Evolutionary conservation across 2,329 filamentous ascomycete species (phyloP).

Genomic region (Fusarium sp.): DNA sequence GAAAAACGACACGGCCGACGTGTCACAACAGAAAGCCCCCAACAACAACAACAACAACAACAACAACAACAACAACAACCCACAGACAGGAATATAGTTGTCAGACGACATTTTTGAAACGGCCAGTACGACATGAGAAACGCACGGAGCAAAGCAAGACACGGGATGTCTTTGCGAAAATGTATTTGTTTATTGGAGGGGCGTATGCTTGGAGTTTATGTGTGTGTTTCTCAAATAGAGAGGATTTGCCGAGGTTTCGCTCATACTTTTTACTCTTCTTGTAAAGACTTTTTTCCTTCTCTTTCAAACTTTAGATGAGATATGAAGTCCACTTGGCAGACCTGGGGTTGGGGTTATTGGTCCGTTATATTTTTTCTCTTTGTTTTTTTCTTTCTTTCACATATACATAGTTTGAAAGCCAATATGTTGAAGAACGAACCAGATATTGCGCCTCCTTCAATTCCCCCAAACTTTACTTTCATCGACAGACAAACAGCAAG

Average conservation of each 20-base stretch:
- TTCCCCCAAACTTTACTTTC: background rate
- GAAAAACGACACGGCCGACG: slow-evolving; percentile 18
- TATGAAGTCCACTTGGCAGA: background rate
- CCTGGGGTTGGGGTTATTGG: background rate
- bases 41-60: background rate
- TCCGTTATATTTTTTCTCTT: background rate
- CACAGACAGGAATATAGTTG: slow-evolving; percentile 10
- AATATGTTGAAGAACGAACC: background rate
- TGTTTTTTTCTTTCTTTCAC: background rate
- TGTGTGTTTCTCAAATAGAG: background rate
- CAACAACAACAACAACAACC: too few species aligned
- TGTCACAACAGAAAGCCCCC: background rate
- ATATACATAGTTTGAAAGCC: slow-evolving; percentile 1
- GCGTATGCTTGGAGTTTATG: background rate
- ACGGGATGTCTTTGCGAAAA: background rate
- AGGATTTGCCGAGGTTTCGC: background rate
- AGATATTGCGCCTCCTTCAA: background rate
- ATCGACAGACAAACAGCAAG: background rate
- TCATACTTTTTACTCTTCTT: background rate
- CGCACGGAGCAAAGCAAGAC: background rate
- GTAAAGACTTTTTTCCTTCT: background rate
- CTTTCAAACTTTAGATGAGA: background rate
- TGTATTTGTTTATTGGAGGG: background rate
- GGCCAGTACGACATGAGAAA: background rate
- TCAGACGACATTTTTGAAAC: slow-evolving; percentile 15